A percentile compares a stretch with the other conserved stretches of the same genome.
Evolutionary conservation across 2,329 filamentous ascomycete species (phyloP).

Genomic region (Dactylellina haptotyla): DNA sequence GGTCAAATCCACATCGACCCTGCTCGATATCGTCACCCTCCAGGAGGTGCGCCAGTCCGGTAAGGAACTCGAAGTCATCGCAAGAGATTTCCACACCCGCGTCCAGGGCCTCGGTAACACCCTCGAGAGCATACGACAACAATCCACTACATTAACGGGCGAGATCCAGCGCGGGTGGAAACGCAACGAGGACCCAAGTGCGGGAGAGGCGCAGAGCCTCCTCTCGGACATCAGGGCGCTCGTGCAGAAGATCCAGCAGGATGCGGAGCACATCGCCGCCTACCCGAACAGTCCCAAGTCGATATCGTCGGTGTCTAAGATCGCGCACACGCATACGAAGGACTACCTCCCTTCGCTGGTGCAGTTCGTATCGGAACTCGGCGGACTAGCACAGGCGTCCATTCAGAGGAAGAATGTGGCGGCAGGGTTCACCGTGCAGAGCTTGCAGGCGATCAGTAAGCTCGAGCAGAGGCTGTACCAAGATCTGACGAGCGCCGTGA

Average conservation of each 20-base stretch:
- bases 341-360: conserved; percentile 71
- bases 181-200: conserved; percentile 58
- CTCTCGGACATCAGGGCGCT: conserved; percentile 87
- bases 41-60: conserved; percentile 66
- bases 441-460: conserved; percentile 38
- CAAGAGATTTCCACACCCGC: conserved; percentile 70
- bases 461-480: conserved; percentile 47
- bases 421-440: conserved; percentile 32
- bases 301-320: conserved; percentile 71
- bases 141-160: conserved; percentile 62
- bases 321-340: conserved; percentile 72
- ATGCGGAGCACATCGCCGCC: conserved; percentile 79
- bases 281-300: conserved; percentile 75
- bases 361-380: conserved; percentile 69
- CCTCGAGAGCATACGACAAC: conserved; percentile 70
- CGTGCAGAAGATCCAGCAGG: conserved; percentile 84
- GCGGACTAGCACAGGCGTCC: conserved; percentile 66
- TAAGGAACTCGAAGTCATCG: conserved; percentile 69
- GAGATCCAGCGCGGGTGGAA: conserved; percentile 60
- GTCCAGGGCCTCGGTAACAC: conserved; percentile 71
- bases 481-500: conserved; percentile 74
- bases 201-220: conserved; percentile 73
- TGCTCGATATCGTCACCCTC: conserved; percentile 34
- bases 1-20: conserved; percentile 64
- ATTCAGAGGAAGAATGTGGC: conserved; percentile 60